phyloP scores from a whole-genome alignment of 495 filamentous ascomycete genomes.

The Penicillium riverlandense region DNA sequence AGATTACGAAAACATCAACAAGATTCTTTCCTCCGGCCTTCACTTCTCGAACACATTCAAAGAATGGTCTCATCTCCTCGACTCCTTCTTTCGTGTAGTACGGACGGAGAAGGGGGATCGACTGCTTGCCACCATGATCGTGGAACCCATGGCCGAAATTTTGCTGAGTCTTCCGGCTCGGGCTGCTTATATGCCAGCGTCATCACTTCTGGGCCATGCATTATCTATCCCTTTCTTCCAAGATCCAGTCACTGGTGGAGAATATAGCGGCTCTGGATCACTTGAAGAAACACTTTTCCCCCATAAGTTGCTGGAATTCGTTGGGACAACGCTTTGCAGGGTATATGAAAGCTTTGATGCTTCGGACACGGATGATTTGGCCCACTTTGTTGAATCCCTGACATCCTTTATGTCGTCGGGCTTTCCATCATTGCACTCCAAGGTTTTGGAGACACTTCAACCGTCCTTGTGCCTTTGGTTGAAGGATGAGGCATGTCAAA shows the following conservation, averaged over 20 bases:
- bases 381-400: constrained; percentile 32
- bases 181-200: constrained; percentile 20
- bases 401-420: constrained; percentile 34
- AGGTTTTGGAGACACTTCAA: constrained; percentile 27
- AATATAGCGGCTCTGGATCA: not conserved
- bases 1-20: constrained; percentile 64
- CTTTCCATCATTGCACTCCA: constrained; percentile 17
- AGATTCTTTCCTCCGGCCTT: constrained; percentile 58
- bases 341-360: constrained; percentile 24
- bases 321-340: constrained; percentile 17
- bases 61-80: constrained; percentile 57
- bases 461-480: constrained; percentile 24
- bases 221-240: constrained; percentile 26
- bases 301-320: constrained; percentile 16
- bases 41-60: constrained; percentile 32
- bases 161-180: constrained; percentile 13
- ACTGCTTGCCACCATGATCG: constrained; percentile 49
- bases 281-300: constrained; percentile 12
- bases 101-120: constrained; percentile 59
- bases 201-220: constrained; percentile 27
- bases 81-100: constrained; percentile 48
- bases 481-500: constrained; percentile 21
- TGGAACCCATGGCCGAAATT: constrained; percentile 63
- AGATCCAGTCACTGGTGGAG: constrained; percentile 3
- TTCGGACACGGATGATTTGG: constrained; percentile 14